phyloP scores from a whole-genome alignment of 78 protist genomes.

The Speleostelium caveatum region DNA sequence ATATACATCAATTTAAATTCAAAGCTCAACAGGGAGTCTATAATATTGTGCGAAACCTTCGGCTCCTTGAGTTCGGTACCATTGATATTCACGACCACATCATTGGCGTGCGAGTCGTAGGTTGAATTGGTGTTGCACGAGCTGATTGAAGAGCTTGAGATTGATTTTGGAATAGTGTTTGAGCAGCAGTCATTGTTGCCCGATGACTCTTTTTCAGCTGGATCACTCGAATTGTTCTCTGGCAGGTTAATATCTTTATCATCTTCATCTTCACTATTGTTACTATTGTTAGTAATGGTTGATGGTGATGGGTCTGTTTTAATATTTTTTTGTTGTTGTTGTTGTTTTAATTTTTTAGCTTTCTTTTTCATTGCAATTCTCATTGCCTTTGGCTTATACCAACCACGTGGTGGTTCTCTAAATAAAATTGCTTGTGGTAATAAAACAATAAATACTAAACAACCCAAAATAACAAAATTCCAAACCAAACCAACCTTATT shows the following conservation, averaged over 20 bases:
- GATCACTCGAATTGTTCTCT: neutral
- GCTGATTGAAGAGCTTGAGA: neutral
- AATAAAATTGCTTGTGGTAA: constrained; percentile 21
- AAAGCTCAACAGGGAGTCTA: neutral
- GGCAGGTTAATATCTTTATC: too few relatives aligned
- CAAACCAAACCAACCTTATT: constrained; percentile 33
- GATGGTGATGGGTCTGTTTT: neutral
- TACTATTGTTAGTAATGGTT: too few relatives aligned
- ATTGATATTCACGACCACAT: too few relatives aligned
- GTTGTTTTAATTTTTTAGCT: neutral
- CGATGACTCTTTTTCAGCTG: neutral
- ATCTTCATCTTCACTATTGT: too few relatives aligned
- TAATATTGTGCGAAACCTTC: too few relatives aligned
- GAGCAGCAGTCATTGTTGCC: neutral
- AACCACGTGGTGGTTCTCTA: constrained; percentile 75
- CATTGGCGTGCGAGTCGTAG: too few relatives aligned
- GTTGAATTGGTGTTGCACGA: too few relatives aligned
- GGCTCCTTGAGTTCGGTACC: neutral
- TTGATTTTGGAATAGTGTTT: neutral
- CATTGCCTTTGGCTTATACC: constrained; percentile 1
- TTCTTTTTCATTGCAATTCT: neutral
- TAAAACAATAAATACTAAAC: constrained; percentile 10
- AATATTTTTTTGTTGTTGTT: neutral
- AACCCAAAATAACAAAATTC: constrained; percentile 74
- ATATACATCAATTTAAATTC: constrained; percentile 66